Conservation (phyloP, 768 basidiomycete species). For the Boletus reticuloceps region DNA sequence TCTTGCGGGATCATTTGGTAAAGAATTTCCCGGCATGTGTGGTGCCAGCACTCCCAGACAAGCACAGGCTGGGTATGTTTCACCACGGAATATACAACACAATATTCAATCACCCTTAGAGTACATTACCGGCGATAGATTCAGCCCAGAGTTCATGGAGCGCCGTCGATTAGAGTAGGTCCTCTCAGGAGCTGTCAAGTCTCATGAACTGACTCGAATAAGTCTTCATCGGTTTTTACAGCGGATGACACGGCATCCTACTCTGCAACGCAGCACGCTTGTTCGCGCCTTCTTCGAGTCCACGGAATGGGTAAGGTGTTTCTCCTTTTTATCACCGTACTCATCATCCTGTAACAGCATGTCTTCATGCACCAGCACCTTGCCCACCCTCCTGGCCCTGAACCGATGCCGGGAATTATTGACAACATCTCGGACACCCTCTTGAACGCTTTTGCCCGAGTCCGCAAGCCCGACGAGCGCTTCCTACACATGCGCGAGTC, state of each 20-base stretch:
- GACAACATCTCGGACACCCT: conserved; percentile 96
- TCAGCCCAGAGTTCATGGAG: conserved; percentile 97
- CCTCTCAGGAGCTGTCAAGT: not conserved
- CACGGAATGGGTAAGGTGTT: conserved; percentile 87
- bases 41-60: conserved; percentile 95
- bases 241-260: conserved; percentile 90
- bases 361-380: conserved; percentile 97
- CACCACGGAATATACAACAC: not conserved
- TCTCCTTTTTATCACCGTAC: not conserved
- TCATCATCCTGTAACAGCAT: conserved; percentile 49
- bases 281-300: conserved; percentile 95
- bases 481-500: conserved; percentile 89
- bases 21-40: conserved; percentile 97
- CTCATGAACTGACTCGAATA: conserved; percentile 5
- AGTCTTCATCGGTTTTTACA: conserved; percentile 93
- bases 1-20: conserved; percentile 82
- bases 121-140: conserved; percentile 96
- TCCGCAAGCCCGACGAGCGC: conserved; percentile 95
- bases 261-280: conserved; percentile 85
- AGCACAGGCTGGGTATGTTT: conserved; percentile 86
- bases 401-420: conserved; percentile 74
- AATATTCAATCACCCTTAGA: conserved; percentile 46
- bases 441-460: conserved; percentile 91
- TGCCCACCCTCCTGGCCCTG: conserved; percentile 88
- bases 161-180: conserved; percentile 82